phyloP scores from a whole-genome alignment of 2,329 filamentous ascomycete species.

The Penicillium italicum region DNA sequence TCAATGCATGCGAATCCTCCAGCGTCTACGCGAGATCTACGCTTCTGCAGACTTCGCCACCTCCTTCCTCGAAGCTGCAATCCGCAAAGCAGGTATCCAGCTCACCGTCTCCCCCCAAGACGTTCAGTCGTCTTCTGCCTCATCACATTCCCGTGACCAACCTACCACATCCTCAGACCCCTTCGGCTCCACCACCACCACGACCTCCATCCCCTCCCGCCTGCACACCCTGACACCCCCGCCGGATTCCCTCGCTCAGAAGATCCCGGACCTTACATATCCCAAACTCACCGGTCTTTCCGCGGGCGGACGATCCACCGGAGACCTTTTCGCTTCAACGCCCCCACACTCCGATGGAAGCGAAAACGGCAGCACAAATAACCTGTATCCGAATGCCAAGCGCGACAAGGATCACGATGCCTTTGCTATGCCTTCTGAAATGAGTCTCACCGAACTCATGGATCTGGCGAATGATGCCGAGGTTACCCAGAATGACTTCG shows the following conservation, averaged over 20 bases:
- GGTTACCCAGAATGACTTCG: slow-evolving; percentile 46
- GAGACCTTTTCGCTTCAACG: slow-evolving; percentile 39
- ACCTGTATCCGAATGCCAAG: slow-evolving; percentile 32
- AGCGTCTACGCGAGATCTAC: slow-evolving; percentile 82
- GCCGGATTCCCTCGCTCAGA: slow-evolving; percentile 40
- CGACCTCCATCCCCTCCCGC: slow-evolving; percentile 15
- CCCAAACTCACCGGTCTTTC: slow-evolving; percentile 23
- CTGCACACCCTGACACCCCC: slow-evolving; percentile 40
- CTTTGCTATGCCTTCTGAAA: slow-evolving; percentile 33
- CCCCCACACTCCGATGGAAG: slow-evolving; percentile 43
- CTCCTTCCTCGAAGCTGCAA: slow-evolving; percentile 86
- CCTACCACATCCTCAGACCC: slow-evolving; percentile 10
- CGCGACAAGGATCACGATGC: slow-evolving; percentile 20
- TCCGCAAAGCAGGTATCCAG: slow-evolving; percentile 80
- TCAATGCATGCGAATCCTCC: slow-evolving; percentile 89
- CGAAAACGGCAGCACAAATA: slow-evolving; percentile 42
- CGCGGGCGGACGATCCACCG: slow-evolving; percentile 19
- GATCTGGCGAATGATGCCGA: slow-evolving; percentile 45
- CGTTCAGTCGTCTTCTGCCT: slow-evolving; percentile 24
- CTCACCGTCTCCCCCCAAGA: slow-evolving; percentile 50
- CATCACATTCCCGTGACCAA: slow-evolving; percentile 11
- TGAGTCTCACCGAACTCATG: slow-evolving; percentile 42
- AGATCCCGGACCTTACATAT: slow-evolving; percentile 40
- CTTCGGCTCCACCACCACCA: slow-evolving; percentile 15
- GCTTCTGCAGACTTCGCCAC: slow-evolving; percentile 94